Percentiles rank a stretch among this genome's conserved stretches.
phyloP scores from a whole-genome alignment of 1,284 basidiomycete species.

The Hypsizygus ulmarius region DNA sequence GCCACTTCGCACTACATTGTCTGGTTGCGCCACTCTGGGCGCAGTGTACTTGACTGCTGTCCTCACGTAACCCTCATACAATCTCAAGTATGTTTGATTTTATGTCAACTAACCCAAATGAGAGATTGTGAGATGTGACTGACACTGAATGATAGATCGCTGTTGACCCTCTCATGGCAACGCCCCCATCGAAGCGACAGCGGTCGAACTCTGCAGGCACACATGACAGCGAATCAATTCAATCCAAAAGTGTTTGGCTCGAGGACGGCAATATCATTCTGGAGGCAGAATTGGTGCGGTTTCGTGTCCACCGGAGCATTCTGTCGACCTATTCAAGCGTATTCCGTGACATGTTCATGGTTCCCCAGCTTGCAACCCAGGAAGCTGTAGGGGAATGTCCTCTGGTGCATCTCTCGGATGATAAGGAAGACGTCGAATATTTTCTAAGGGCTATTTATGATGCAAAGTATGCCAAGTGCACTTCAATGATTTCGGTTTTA shows the following conservation, averaged over 20 bases:
- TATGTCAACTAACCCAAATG: no score
- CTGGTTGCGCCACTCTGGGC: no score
- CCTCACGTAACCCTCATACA: no score
- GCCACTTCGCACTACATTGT: no score
- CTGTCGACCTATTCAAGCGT: neutral
- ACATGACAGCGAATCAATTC: no score
- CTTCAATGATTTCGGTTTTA: neutral
- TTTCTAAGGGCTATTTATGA: neutral
- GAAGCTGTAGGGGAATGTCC: neutral
- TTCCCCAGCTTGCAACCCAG: neutral
- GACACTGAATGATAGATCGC: no score
- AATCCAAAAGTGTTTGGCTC: neutral
- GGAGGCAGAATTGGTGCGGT: neutral
- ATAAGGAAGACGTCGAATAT: neutral
- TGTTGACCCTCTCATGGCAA: no score
- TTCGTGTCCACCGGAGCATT: neutral
- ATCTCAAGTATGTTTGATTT: no score
- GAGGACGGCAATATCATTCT: constrained; percentile 6
- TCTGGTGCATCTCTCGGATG: neutral
- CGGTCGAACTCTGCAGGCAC: no score
- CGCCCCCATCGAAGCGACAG: no score
- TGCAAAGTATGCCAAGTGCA: neutral
- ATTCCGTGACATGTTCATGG: neutral
- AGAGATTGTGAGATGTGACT: no score
- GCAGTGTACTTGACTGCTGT: no score